Conservation (phyloP, 1,284 basidiomycete genomes). For the Cystobasidium sp. region DNA sequence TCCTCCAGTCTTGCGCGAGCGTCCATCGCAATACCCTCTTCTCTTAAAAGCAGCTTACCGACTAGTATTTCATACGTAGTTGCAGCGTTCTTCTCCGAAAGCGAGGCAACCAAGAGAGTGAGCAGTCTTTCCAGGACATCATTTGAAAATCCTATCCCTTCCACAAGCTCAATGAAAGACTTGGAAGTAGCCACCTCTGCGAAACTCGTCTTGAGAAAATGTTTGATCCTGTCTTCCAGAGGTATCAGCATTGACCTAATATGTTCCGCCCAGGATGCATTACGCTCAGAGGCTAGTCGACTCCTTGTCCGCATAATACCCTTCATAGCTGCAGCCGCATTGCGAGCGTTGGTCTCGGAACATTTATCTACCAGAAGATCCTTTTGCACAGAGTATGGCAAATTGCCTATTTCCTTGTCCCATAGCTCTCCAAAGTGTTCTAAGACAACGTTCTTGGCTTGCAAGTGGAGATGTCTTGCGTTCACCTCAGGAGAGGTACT, state of each 20-base stretch:
- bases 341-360: conserved; percentile 68
- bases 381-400: conserved; percentile 70
- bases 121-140: conserved; percentile 53
- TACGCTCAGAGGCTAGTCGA: conserved; percentile 52
- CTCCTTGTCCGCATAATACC: conserved; percentile 50
- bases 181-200: conserved; percentile 48
- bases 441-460: conserved; percentile 73
- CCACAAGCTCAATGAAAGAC: conserved; percentile 51
- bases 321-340: conserved; percentile 66
- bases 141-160: conserved; percentile 54
- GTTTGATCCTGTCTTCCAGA: conserved; percentile 50
- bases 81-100: conserved; percentile 53
- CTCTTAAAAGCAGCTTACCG: conserved; percentile 52
- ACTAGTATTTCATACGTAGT: conserved; percentile 57
- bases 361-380: conserved; percentile 71
- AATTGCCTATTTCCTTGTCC: conserved; percentile 75
- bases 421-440: conserved; percentile 82
- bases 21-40: conserved; percentile 53
- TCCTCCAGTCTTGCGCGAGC: conserved; percentile 65
- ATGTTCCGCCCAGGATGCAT: conserved; percentile 50
- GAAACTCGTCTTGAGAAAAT: conserved; percentile 46
- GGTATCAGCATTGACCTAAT: conserved; percentile 58
- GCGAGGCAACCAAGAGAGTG: conserved; percentile 48
- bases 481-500: conserved; percentile 73
- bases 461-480: conserved; percentile 70